A percentile compares a stretch with the other conserved stretches of the same genome.
These are phyloP conservation scores for Syncephalastrum contaminatum DNA, from an alignment of 371 early-diverging fungal species.

Conservation along the genomic window DNA sequence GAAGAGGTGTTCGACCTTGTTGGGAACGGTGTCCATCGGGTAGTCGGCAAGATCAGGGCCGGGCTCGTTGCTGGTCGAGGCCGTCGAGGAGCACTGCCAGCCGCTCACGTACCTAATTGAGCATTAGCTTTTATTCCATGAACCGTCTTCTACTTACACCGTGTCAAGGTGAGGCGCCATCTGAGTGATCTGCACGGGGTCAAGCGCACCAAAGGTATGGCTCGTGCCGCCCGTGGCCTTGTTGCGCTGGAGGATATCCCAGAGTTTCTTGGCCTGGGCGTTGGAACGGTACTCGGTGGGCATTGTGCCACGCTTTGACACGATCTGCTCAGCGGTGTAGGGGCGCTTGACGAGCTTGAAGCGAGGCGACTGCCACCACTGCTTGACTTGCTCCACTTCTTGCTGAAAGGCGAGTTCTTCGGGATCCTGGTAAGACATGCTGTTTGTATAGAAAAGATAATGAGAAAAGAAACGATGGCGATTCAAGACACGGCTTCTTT, in stretches of 20 bases:
- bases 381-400: slow-evolving; percentile 76
- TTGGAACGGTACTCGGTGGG: slow-evolving; percentile 82
- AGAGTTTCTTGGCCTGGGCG: slow-evolving; percentile 91
- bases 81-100: slow-evolving; percentile 98
- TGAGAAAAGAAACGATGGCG: slow-evolving; percentile 5
- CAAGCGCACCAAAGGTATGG: slow-evolving; percentile 94
- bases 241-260: slow-evolving; percentile 81
- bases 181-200: slow-evolving; percentile 80
- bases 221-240: slow-evolving; percentile 78
- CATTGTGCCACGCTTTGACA: slow-evolving; percentile 87
- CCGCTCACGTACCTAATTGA: slow-evolving; percentile 84
- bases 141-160: slow-evolving; percentile 37
- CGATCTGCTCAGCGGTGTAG: slow-evolving; percentile 90
- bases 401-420: slow-evolving; percentile 22
- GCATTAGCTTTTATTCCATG: too few species aligned
- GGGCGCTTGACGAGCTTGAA: slow-evolving; percentile 87
- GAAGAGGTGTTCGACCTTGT: slow-evolving; percentile 98
- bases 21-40: slow-evolving; percentile 98
- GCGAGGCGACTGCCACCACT: slow-evolving; percentile 89
- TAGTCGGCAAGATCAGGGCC: slow-evolving; percentile 99
- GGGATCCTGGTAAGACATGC: slow-evolving; percentile 15
- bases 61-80: slow-evolving; percentile 96
- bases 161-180: slow-evolving; percentile 97
- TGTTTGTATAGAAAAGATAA: slow-evolving; percentile 1
- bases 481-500: neutral